phyloP scores from a whole-genome alignment of 2,329 filamentous ascomycete species.

The Niveomyces coronatus region DNA sequence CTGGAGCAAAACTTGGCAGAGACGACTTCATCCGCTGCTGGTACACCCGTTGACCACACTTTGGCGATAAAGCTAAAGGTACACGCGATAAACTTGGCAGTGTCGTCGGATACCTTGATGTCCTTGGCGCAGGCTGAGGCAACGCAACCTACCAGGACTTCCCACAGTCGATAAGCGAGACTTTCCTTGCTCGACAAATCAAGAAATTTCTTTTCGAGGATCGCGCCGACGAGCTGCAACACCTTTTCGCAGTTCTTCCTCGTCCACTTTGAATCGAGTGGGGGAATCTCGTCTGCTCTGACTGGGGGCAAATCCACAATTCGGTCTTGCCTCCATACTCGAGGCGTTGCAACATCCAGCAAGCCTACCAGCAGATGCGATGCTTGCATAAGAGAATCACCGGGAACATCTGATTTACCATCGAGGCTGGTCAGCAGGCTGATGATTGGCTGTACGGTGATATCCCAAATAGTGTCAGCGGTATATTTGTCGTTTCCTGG shows the following conservation, averaged over 20 bases:
- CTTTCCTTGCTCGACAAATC: slow-evolving; percentile 53
- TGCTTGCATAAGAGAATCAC: slow-evolving; percentile 46
- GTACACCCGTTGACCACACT: slow-evolving; percentile 44
- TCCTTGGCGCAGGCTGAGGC: slow-evolving; percentile 69
- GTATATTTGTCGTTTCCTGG: slow-evolving; percentile 56
- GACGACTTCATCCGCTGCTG: slow-evolving; percentile 34
- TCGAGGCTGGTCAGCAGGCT: slow-evolving; percentile 38
- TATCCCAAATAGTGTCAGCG: slow-evolving; percentile 69
- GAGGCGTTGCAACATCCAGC: slow-evolving; percentile 45
- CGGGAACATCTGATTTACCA: slow-evolving; percentile 26
- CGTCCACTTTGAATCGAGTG: slow-evolving; percentile 79
- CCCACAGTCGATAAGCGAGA: slow-evolving; percentile 44
- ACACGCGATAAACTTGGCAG: slow-evolving; percentile 66
- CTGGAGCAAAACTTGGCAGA: slow-evolving; percentile 43
- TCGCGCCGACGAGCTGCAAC: slow-evolving; percentile 49
- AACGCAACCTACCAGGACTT: slow-evolving; percentile 49
- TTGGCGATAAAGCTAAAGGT: slow-evolving; percentile 59
- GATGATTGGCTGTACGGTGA: slow-evolving; percentile 57
- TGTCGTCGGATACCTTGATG: slow-evolving; percentile 77
- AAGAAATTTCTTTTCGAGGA: slow-evolving; percentile 51
- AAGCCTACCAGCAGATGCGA: slow-evolving; percentile 63
- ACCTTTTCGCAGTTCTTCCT: slow-evolving; percentile 59
- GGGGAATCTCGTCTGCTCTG: slow-evolving; percentile 65
- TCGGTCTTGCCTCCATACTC: slow-evolving; percentile 66
- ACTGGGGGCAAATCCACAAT: slow-evolving; percentile 50